phyloP scores from a whole-genome alignment of 2,329 filamentous ascomycete genomes.

The Talaromyces funiculosus region DNA sequence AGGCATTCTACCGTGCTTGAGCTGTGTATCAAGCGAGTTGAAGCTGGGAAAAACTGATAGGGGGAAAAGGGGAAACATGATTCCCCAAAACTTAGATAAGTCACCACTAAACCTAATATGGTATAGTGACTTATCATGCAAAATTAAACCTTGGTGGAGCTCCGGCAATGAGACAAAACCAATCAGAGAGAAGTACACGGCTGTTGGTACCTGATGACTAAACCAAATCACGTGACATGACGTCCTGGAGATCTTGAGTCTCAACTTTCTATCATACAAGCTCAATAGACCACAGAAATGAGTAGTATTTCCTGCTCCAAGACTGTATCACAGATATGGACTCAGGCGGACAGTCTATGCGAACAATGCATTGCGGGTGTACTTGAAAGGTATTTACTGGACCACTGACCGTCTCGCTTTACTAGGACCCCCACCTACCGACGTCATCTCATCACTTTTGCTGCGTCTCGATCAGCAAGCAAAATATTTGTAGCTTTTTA shows the following conservation, averaged over 20 bases:
- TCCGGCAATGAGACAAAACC: not conserved
- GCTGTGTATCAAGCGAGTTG: not conserved
- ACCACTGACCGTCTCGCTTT: not conserved
- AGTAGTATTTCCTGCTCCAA: not conserved
- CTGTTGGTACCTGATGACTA: not conserved
- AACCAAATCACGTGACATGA: not conserved
- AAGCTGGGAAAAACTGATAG: not conserved
- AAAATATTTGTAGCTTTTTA: not conserved
- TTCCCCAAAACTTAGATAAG: not conserved
- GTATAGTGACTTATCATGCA: not conserved
- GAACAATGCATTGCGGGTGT: not conserved
- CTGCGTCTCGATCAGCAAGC: not conserved
- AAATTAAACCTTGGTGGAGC: not conserved
- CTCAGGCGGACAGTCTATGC: not conserved
- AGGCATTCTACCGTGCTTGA: not conserved
- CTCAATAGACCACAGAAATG: too few relatives aligned
- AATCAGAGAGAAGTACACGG: not conserved
- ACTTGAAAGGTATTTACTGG: not conserved
- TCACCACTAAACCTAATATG: not conserved
- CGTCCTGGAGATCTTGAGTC: too few relatives aligned
- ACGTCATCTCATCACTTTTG: not conserved
- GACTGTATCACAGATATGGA: not conserved
- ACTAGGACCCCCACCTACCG: not conserved
- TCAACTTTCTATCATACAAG: too few relatives aligned
- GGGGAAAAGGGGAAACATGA: not conserved